phyloP scores from a whole-genome alignment of 371 early-diverging fungal species.

The Actinomucor elegans region DNA sequence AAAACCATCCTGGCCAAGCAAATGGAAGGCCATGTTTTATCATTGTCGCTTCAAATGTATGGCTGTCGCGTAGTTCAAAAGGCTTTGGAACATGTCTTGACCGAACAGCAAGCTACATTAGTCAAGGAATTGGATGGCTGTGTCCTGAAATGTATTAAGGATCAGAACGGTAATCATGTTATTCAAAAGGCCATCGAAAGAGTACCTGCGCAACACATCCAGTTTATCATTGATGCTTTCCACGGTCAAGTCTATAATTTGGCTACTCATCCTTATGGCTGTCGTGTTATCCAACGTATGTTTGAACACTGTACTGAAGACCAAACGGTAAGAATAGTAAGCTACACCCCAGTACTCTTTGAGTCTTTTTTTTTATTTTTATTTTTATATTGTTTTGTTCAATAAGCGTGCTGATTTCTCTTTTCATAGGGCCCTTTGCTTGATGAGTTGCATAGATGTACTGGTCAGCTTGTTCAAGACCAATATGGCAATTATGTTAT shows the following conservation, averaged over 20 bases:
- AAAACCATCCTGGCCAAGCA: conserved; percentile 84
- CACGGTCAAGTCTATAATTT: conserved; percentile 94
- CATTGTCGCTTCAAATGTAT: conserved; percentile 98
- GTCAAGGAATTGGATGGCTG: conserved; percentile 93
- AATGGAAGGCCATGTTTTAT: conserved; percentile 94
- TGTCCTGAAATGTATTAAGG: conserved; percentile 97
- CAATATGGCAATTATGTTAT: conserved; percentile 99
- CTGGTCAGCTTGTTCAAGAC: conserved; percentile 93
- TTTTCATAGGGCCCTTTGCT: conserved; percentile 67
- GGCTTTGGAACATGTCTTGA: conserved; percentile 92
- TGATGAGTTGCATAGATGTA: conserved; percentile 91
- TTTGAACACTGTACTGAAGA: conserved; percentile 97
- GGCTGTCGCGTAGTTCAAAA: conserved; percentile 99
- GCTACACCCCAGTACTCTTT: too few species aligned
- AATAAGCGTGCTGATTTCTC: too few species aligned
- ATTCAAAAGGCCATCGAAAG: conserved; percentile 99
- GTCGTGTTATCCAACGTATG: conserved; percentile 99
- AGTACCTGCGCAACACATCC: conserved; percentile 90
- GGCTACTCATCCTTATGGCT: conserved; percentile 99
- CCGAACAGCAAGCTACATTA: conserved; percentile 87
- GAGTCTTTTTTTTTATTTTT: too few species aligned
- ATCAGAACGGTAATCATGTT: conserved; percentile 99
- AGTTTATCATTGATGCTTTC: conserved; percentile 97
- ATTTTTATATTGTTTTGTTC: not conserved
- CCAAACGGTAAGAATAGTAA: conserved; percentile 63